Percentiles rank a stretch among this genome's conserved stretches.
Conservation (phyloP, 768 basidiomycete genomes). For the Leccinellum rugosiceps region DNA sequence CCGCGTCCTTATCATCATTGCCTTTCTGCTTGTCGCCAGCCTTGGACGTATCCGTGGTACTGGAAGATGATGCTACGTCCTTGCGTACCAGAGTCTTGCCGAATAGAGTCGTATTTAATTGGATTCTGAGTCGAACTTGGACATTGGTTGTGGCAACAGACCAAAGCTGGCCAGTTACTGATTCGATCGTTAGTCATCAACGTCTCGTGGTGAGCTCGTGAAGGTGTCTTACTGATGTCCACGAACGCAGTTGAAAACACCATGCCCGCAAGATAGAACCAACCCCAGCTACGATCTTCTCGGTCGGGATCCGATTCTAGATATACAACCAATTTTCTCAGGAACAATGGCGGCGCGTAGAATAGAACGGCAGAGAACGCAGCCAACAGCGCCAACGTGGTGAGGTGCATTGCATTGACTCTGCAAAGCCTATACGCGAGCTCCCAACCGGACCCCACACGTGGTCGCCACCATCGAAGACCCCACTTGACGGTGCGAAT, state of each 20-base stretch:
- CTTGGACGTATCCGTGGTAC: conserved; percentile 24
- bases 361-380: conserved; percentile 57
- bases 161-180: conserved; percentile 68
- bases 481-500: conserved; percentile 49
- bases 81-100: conserved; percentile 85
- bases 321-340: conserved; percentile 58
- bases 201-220: background rate
- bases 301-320: conserved; percentile 61
- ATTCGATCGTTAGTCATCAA: conserved; percentile 6
- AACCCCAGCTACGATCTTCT: conserved; percentile 64
- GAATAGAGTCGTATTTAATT: conserved; percentile 82
- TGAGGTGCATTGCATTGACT: conserved; percentile 47
- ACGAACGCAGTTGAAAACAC: conserved; percentile 43
- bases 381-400: conserved; percentile 48
- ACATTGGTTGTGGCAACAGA: conserved; percentile 64
- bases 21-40: conserved; percentile 18
- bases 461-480: conserved; percentile 57
- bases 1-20: conserved; percentile 26
- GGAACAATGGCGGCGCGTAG: conserved; percentile 62
- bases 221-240: conserved; percentile 39
- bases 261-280: conserved; percentile 60
- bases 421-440: conserved; percentile 59
- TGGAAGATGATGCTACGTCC: conserved; percentile 69
- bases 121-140: conserved; percentile 67
- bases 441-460: conserved; percentile 60